A percentile compares a stretch with the other conserved stretches of the same genome.
Conservation (phyloP, 495 filamentous ascomycete species). For the Hypoxylon trugodes region DNA sequence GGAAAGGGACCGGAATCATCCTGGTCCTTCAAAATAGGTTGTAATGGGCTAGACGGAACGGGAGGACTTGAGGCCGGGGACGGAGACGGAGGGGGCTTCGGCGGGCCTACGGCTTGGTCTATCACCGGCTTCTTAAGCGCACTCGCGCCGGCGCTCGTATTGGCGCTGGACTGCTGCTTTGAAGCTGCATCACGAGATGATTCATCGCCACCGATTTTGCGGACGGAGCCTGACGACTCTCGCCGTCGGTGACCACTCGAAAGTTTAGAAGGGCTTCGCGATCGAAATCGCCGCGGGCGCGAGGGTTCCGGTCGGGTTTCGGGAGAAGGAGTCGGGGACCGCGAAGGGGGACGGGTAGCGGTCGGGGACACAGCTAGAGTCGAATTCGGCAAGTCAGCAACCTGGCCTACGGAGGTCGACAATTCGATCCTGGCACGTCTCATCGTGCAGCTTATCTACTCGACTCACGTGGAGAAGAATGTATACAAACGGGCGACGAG, state of each 20-base stretch:
- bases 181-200: slow-evolving; percentile 47
- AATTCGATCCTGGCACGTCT: slow-evolving; percentile 12
- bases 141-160: slow-evolving; percentile 43
- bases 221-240: slow-evolving; percentile 46
- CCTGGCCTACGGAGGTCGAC: slow-evolving; percentile 8
- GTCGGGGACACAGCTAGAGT: slow-evolving; percentile 47
- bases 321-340: slow-evolving; percentile 55
- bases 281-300: slow-evolving; percentile 51
- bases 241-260: slow-evolving; percentile 36
- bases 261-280: slow-evolving; percentile 52
- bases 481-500: slow-evolving; percentile 60
- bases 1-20: slow-evolving; percentile 41
- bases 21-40: slow-evolving; percentile 44
- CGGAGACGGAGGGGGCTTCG: slow-evolving; percentile 33
- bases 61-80: slow-evolving; percentile 32
- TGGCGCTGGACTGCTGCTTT: slow-evolving; percentile 46
- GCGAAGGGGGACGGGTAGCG: slow-evolving; percentile 46
- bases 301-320: slow-evolving; percentile 55
- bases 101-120: slow-evolving; percentile 47
- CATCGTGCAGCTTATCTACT: slow-evolving; percentile 14
- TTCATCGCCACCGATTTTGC: slow-evolving; percentile 48
- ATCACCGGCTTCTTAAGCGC: slow-evolving; percentile 56
- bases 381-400: slow-evolving; percentile 49
- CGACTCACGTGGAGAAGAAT: slow-evolving; percentile 61
- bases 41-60: slow-evolving; percentile 32